These are phyloP conservation scores for Pouteria glomerata DNA, from an alignment of 148 eudicot genomes.

Conservation along the genomic window DNA sequence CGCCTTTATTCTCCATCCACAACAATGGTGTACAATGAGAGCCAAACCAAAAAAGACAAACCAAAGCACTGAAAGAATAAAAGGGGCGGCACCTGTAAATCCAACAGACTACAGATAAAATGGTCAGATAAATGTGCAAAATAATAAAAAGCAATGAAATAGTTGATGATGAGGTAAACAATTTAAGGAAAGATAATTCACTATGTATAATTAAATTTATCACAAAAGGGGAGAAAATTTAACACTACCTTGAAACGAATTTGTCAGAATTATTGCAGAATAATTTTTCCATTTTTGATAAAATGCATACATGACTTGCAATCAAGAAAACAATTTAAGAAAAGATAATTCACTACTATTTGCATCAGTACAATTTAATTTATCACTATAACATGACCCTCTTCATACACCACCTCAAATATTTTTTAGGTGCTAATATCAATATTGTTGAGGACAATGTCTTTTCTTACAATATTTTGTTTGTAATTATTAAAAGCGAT, in stretches of 20 bases:
- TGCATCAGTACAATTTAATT: background rate
- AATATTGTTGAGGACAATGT: background rate
- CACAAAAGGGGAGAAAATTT: too few species aligned
- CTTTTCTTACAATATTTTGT: background rate
- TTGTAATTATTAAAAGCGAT: background rate
- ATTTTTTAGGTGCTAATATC: background rate
- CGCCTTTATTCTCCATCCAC: conserved; percentile 66
- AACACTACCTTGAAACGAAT: background rate
- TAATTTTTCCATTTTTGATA: background rate
- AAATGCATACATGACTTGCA: background rate
- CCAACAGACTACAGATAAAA: conserved; percentile 78
- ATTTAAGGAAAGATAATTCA: background rate
- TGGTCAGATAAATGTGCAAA: conserved; percentile 11
- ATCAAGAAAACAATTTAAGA: background rate
- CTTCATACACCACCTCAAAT: background rate
- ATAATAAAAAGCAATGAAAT: background rate
- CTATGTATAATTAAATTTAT: too few species aligned
- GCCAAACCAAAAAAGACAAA: conserved; percentile 65
- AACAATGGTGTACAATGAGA: conserved; percentile 59
- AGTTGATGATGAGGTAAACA: background rate
- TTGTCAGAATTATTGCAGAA: conserved; percentile 6
- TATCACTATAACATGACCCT: background rate
- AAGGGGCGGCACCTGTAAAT: conserved; percentile 81
- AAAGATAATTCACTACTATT: background rate
- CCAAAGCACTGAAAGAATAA: conserved; percentile 66